Conservation (phyloP, 352 stramenopile species). For the Phytophthora brassicae region DNA sequence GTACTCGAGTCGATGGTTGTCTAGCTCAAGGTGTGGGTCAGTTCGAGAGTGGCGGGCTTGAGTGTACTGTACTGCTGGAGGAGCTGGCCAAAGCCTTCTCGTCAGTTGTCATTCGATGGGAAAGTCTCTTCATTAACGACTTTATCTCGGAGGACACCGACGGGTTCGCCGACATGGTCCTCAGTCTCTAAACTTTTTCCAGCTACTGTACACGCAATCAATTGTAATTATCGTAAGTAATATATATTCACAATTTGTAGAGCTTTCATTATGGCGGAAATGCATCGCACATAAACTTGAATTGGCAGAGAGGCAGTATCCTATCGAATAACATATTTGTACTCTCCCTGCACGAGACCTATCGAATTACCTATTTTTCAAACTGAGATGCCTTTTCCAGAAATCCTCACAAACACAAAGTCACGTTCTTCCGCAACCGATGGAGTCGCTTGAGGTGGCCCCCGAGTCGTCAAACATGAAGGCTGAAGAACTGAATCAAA, state of each 20-base stretch:
- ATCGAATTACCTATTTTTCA: no score
- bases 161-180: constrained; percentile 44
- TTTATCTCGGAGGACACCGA: constrained; percentile 45
- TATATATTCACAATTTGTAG: no score
- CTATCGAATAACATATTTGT: no score
- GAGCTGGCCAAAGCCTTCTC: constrained; percentile 63
- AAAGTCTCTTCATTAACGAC: constrained; percentile 74
- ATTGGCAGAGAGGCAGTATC: no score
- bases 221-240: constrained; percentile 31
- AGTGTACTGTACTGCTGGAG: constrained; percentile 49
- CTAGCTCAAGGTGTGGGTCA: constrained; percentile 50
- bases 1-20: constrained; percentile 46
- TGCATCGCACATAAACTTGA: not conserved
- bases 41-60: constrained; percentile 55
- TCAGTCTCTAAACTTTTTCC: constrained; percentile 37
- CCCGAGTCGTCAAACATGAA: constrained; percentile 3
- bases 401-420: no score
- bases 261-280: not conserved
- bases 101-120: constrained; percentile 70
- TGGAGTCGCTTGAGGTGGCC: not conserved
- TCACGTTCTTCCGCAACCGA: no score
- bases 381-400: no score
- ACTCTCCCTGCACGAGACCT: no score
- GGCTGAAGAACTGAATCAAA: not conserved
- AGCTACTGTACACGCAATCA: constrained; percentile 4